phyloP scores from a whole-genome alignment of 2,329 filamentous ascomycete genomes.

The Aspergillus sp. region DNA sequence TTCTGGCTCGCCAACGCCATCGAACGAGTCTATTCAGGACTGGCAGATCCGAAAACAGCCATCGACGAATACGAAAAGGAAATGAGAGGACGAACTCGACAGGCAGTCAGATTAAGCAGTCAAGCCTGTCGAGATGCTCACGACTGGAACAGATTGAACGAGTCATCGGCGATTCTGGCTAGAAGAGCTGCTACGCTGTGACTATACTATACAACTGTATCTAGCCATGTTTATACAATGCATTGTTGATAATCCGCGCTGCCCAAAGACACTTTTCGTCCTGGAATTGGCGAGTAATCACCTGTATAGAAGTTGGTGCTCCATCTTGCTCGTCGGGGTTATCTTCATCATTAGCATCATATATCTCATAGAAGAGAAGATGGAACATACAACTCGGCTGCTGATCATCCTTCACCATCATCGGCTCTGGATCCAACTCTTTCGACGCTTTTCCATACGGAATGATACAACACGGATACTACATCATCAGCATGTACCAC shows the following conservation, averaged over 20 bases:
- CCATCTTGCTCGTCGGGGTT: constrained; percentile 13
- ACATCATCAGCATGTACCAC: not conserved
- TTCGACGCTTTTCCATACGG: constrained; percentile 14
- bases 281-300: constrained; percentile 17
- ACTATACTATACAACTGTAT: not conserved
- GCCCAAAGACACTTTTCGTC: constrained; percentile 16
- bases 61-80: constrained; percentile 26
- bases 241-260: constrained; percentile 11
- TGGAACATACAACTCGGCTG: constrained; percentile 13
- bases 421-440: constrained; percentile 9
- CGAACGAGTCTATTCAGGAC: constrained; percentile 7
- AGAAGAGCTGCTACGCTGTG: constrained; percentile 10
- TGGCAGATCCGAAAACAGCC: constrained; percentile 4
- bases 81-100: constrained; percentile 23
- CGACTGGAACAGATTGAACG: constrained; percentile 22
- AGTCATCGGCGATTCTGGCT: constrained; percentile 23
- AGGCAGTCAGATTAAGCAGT: constrained; percentile 28
- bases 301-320: constrained; percentile 18
- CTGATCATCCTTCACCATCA: constrained; percentile 14
- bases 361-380: no score
- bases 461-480: constrained; percentile 19
- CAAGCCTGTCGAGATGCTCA: constrained; percentile 32
- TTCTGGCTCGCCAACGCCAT: constrained; percentile 15
- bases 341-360: constrained; percentile 6
- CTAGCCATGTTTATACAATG: constrained; percentile 1